Evolutionary conservation across 2,329 filamentous ascomycete species (phyloP), one percentile per base, ranked within the genome.

Genomic region (Phialophora chinensis): DNA sequence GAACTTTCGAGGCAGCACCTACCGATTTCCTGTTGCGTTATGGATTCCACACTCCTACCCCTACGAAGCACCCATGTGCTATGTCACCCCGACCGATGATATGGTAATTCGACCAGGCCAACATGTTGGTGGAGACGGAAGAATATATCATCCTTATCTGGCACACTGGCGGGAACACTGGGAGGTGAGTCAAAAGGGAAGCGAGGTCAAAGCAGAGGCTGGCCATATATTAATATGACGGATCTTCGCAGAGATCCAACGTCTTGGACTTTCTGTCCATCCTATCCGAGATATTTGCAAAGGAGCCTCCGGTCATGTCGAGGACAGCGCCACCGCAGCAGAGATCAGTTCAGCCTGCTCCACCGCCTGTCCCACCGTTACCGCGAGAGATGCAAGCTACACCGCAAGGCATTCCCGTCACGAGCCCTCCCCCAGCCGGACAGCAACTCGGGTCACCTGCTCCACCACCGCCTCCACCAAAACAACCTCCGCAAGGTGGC

Each of bases 21-120:
- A 98, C 79, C 87, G 92, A 71, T 98, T 98, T 74, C 95, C 95
- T 25, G 83, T 99, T 71, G 91, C 91, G 69, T 79, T 98, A 86
- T 98, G 95, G 94, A 85, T 98, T 53, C 95, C 95, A 3, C 92
- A 96, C 75, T 87, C 88, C 62, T 99, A 98, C 77, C 95, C 95
- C 1, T 85, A 87, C 69, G 92, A 96, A 74, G 85, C 92, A 0
- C 95, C 95, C 1, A 85, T 98, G 55, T 87, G 90, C 66, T 98
- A 97, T 77, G 92, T 98, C 50, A 93, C 89, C 6, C 93, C 95
- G 2, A 92, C 91, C 4, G 90, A 91, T 71, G 91, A 88, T 70
- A 98, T 99, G 92, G 81, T 91, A 71, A 90, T 99, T 50, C 87
- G 94, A 23, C 92, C 93, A 0, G 95, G 95, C 0, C 95, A 99